Percentiles rank a stretch among this genome's conserved stretches.
Conservation (phyloP, 768 basidiomycete genomes). For the Podaxis carcinomalis region DNA sequence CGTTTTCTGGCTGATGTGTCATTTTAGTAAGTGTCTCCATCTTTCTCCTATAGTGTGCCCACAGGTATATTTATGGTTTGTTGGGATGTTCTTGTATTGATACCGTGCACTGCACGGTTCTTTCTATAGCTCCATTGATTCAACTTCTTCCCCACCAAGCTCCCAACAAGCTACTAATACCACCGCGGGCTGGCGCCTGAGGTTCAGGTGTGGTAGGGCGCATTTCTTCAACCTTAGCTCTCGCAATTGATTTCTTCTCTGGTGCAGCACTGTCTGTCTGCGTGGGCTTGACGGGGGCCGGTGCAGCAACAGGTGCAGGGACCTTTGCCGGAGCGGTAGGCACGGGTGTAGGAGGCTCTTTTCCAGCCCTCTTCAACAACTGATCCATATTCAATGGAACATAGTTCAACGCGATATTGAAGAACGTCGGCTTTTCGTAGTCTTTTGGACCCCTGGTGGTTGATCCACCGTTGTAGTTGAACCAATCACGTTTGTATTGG, state of each 20-base stretch:
- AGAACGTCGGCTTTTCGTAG: constrained; percentile 85
- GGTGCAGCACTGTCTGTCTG: constrained; percentile 22
- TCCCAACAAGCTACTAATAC: constrained; percentile 64
- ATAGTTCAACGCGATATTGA: constrained; percentile 93
- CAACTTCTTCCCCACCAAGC: constrained; percentile 76
- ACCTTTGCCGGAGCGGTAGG: constrained; percentile 12
- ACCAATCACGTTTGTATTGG: constrained; percentile 72
- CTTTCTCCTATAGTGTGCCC: too few relatives aligned
- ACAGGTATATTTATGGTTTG: too few relatives aligned
- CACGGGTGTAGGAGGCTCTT: constrained; percentile 26
- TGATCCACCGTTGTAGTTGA: constrained; percentile 69
- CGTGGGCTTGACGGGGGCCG: constrained; percentile 17
- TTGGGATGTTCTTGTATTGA: too few relatives aligned
- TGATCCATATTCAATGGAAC: constrained; percentile 81
- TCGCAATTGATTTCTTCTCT: constrained; percentile 47
- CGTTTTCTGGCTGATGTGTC: too few relatives aligned
- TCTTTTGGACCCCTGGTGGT: constrained; percentile 37
- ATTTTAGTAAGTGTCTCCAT: too few relatives aligned
- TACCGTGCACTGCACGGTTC: too few relatives aligned
- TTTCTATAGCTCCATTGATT: neutral
- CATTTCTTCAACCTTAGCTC: constrained; percentile 55
- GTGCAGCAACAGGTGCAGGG: constrained; percentile 16
- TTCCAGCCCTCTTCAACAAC: constrained; percentile 68
- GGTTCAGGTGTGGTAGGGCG: constrained; percentile 49
- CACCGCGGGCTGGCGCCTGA: constrained; percentile 39